phyloP scores from a whole-genome alignment of 2,329 filamentous ascomycete genomes.

The Claviceps maximensis region DNA sequence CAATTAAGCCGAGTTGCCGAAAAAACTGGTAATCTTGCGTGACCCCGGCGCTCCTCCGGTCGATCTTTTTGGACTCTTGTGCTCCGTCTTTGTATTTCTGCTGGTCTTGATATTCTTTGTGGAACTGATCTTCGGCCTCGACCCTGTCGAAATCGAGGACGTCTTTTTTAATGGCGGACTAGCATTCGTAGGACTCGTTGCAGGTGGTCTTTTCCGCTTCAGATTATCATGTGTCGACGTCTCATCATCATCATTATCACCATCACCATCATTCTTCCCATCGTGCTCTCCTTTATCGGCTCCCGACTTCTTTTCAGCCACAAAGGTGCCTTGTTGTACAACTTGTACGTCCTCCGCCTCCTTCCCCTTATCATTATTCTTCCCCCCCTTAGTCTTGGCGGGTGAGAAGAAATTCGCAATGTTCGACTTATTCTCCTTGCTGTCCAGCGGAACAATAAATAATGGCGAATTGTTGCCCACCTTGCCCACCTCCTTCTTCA shows the following conservation, averaged over 20 bases:
- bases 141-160: slow-evolving; percentile 6
- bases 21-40: slow-evolving; percentile 74
- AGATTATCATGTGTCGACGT: background rate
- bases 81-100: too few relatives aligned
- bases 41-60: slow-evolving; percentile 45
- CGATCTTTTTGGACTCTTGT: slow-evolving; percentile 49
- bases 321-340: background rate
- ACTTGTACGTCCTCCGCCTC: background rate
- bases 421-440: slow-evolving; percentile 78
- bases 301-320: background rate
- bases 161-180: slow-evolving; percentile 15
- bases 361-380: slow-evolving; percentile 11
- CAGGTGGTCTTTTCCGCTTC: slow-evolving; percentile 15
- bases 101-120: too few relatives aligned
- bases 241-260: background rate
- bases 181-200: background rate
- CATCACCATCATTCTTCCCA: background rate
- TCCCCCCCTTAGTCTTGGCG: slow-evolving; percentile 20
- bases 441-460: slow-evolving; percentile 73
- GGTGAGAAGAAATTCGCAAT: slow-evolving; percentile 88
- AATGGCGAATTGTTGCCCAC: slow-evolving; percentile 79
- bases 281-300: background rate
- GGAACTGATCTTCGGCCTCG: slow-evolving; percentile 24
- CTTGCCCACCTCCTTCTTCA: slow-evolving; percentile 82
- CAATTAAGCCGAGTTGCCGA: slow-evolving; percentile 39